Evolutionary conservation across 2,329 filamentous ascomycete species (phyloP), one percentile per base, ranked within the genome.

Genomic region (Huntiella omanensis): DNA sequence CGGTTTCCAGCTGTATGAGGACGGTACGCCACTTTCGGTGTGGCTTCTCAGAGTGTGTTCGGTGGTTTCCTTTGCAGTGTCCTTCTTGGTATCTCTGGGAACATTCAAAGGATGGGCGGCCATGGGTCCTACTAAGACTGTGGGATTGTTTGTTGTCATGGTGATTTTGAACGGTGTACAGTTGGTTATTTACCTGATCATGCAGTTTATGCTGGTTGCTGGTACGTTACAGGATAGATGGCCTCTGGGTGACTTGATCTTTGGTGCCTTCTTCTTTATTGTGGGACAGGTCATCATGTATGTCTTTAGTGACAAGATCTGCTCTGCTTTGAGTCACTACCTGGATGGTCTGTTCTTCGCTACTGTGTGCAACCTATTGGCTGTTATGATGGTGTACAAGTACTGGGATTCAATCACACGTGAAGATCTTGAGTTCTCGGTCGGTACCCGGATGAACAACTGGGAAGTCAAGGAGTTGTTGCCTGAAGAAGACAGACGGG

Each of bases 321-420:
- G 91, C 66, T 71, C 80, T 44, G 74, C 75, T 40, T 77, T 87
- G 35, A 78, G 84, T 62, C 91, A 98, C 62, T 98, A 96, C 59
- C 64, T 98, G 42, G 91, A 98, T 57, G 88, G 88, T 0, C 64
- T 96, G 41, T 93, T 96, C 66, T 87, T 98, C 58, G 84, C 86
- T 4, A 95, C 88, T 0, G 78, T 88, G 47, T 91, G 86, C 67
- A 98, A 98, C 59, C 65, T 98, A 39, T 68, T 98, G 38, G 85
- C 79, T 10, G 88, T 98, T 51, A 98, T 98, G 91, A 98, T 96
- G 91, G 79, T 98, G 34, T 98, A 98, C 73, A 98, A 98, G 86
- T 98, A 93, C 69, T 98, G 91, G 91, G 91, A 98, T 59, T 95
- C 87, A 12, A 98, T 98, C 62, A 98, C 91, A 16, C 86, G 83